Base-by-base conservation (phyloP, 495 filamentous ascomycete genomes). In the Schizothecium vesticola region DNA sequence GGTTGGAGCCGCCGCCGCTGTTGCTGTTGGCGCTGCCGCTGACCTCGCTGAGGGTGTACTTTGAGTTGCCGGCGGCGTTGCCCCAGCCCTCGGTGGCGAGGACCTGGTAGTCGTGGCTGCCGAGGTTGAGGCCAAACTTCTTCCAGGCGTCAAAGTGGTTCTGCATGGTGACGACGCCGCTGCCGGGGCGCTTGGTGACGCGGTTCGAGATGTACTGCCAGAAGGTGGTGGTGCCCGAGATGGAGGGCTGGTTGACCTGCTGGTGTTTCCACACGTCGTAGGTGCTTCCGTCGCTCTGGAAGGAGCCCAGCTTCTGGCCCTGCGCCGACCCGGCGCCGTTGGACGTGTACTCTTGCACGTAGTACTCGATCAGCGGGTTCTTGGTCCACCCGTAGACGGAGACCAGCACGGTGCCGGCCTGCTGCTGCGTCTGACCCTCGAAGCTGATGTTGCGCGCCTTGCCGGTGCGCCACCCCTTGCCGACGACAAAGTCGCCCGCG, bases 121-220 rank as follows among this genome's bases (percentile, higher is more conserved):
- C 86, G 51, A 88, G 65, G 24, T 78, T 79, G 78, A 89, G 70
- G n/a, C 80, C 80, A 11, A 63, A 71, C 28, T 74, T 74, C 0
- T 73, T 70, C 87, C 87, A 89, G 1, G 84, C 86, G 67, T 84
- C 81, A 71, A 90, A 88, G 74, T 89, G 86, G 72, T 86, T 86
- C 8, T 72, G 73, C n/a, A 77, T 75, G 26, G 74, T 81, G 63
- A 85, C 76, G 60, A 76, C 80, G 43, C 82, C 82, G 22, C 76
- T 70, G 59, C 70, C 77, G 57, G 73, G 64, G 58, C 81, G 76
- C 73, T 80, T 80, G 63, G 73, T 70, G 29, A 70, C 68, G 19
- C 81, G 76, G 65, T 87, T 82, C 5, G 86, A 87, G 81, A 85
- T 87, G 77, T 80, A 89, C 80, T 90, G 88, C 66, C 78, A 75